Evolutionary conservation across 306 rosid species (phyloP).

Genomic region (Senna tora): DNA sequence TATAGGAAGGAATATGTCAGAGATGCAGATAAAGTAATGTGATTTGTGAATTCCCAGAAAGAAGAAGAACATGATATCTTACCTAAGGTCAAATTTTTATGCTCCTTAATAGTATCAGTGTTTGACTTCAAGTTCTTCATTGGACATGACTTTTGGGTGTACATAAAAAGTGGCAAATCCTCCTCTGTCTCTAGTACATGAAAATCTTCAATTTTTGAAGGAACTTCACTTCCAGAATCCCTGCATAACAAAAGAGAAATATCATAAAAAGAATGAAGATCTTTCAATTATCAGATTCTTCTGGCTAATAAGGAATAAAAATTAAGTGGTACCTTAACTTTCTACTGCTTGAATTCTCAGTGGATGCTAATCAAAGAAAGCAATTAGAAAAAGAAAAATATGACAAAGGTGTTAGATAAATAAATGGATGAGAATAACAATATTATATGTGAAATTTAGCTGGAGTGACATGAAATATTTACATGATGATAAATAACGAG

Average conservation of each 20-base stretch:
- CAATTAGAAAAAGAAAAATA: background rate
- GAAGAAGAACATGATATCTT: conserved; percentile 25
- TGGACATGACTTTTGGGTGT: conserved; percentile 44
- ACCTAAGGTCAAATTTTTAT: conserved; percentile 48
- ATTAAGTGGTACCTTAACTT: conserved; percentile 41
- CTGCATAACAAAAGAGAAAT: conserved; percentile 41
- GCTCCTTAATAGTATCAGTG: conserved; percentile 29
- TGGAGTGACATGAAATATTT: conserved; percentile 28
- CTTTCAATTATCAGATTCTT: background rate
- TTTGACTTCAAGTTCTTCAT: conserved; percentile 29
- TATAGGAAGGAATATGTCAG: conserved; percentile 22
- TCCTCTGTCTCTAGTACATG: conserved; percentile 38
- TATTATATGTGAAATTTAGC: background rate
- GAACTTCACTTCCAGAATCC: conserved; percentile 30
- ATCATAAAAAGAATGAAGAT: background rate
- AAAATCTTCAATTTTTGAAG: conserved; percentile 36
- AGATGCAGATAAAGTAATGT: conserved; percentile 3
- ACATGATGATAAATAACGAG: conserved; percentile 60
- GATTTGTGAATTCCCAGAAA: conserved; percentile 4
- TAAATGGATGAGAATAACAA: background rate
- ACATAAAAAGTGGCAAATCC: conserved; percentile 59
- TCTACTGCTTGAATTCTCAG: conserved; percentile 34
- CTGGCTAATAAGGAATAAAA: background rate
- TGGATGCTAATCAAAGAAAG: conserved; percentile 33
- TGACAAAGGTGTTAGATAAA: background rate